Percentiles rank a stretch among this genome's conserved stretches.
phyloP scores from a whole-genome alignment of 352 stramenopile genomes.

The Phytophthora boehmeriae region DNA sequence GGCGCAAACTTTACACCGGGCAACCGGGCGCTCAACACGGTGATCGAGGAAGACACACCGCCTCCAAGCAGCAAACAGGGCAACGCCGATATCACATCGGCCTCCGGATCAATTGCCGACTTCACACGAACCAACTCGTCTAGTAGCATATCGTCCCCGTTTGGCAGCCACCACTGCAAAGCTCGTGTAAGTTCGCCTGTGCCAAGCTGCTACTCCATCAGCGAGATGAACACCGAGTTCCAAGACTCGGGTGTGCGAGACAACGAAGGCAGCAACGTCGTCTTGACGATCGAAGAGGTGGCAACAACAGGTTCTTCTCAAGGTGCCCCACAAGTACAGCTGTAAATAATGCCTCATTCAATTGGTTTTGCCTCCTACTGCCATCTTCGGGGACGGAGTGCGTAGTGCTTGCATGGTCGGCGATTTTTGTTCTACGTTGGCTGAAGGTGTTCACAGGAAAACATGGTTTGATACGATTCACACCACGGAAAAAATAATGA shows the following conservation, averaged over 20 bases:
- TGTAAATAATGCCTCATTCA: slow-evolving; percentile 26
- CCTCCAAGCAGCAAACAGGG: background rate
- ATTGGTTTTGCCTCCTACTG: slow-evolving; percentile 10
- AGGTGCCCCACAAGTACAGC: slow-evolving; percentile 29
- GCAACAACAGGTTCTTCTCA: slow-evolving; percentile 16
- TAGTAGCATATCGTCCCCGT: slow-evolving; percentile 24
- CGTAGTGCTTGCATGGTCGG: background rate
- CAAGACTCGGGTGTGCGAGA: slow-evolving; percentile 18
- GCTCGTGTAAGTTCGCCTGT: slow-evolving; percentile 39
- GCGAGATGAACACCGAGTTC: slow-evolving; percentile 39
- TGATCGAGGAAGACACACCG: slow-evolving; percentile 15
- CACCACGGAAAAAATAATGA: slow-evolving; percentile 18
- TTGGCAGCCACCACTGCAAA: slow-evolving; percentile 22
- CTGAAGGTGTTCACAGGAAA: slow-evolving; percentile 9
- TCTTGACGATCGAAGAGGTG: slow-evolving; percentile 34
- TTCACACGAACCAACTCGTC: slow-evolving; percentile 23
- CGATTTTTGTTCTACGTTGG: slow-evolving; percentile 18
- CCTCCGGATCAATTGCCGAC: slow-evolving; percentile 19
- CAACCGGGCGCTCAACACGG: slow-evolving; percentile 20
- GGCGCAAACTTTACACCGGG: slow-evolving; percentile 34
- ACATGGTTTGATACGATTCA: slow-evolving; percentile 19
- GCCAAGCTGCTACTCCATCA: slow-evolving; percentile 18
- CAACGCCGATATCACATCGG: background rate
- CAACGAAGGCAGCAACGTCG: slow-evolving; percentile 25
- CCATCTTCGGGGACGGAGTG: background rate